Evolutionary conservation across 192 early-diverging fungal genomes (phyloP).

Genomic region (Coemansia sp.): DNA sequence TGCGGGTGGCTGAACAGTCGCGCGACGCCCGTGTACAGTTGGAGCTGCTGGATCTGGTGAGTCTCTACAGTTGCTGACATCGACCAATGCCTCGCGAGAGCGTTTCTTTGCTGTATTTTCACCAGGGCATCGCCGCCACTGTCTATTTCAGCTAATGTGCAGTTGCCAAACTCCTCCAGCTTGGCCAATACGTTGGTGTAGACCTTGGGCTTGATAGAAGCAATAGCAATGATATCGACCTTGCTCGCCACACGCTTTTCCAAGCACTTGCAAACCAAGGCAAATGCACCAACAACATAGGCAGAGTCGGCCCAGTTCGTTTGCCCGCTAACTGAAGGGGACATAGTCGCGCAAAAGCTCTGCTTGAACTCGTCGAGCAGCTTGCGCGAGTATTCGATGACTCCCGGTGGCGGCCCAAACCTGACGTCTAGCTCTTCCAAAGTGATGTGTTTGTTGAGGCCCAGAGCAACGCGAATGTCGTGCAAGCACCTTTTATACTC

Average conservation of each 20-base stretch:
- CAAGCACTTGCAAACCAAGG: slow-evolving; percentile 34
- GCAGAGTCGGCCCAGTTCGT: slow-evolving; percentile 46
- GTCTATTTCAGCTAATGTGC: slow-evolving; percentile 12
- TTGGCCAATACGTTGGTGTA: slow-evolving; percentile 26
- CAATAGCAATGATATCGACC: slow-evolving; percentile 20
- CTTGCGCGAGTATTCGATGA: slow-evolving; percentile 27
- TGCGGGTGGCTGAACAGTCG: background rate
- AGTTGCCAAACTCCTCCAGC: slow-evolving; percentile 34
- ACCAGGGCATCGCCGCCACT: background rate
- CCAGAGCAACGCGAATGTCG: slow-evolving; percentile 33
- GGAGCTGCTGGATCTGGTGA: background rate
- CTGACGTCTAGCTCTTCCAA: slow-evolving; percentile 47
- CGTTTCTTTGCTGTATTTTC: slow-evolving; percentile 27
- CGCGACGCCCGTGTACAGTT: background rate
- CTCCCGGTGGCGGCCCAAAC: slow-evolving; percentile 30
- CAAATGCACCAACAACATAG: slow-evolving; percentile 37
- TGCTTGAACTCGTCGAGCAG: slow-evolving; percentile 34
- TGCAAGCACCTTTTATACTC: slow-evolving; percentile 25
- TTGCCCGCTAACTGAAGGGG: slow-evolving; percentile 18
- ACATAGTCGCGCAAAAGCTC: slow-evolving; percentile 25
- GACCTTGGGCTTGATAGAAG: slow-evolving; percentile 18
- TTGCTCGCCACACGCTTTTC: slow-evolving; percentile 40
- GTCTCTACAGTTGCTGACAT: background rate
- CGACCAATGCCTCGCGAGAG: background rate
- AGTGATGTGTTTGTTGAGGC: slow-evolving; percentile 40